These are phyloP conservation scores for Arabidopsis thaliana DNA, from an alignment of 345 rosid genomes.

Conservation along the genomic window DNA sequence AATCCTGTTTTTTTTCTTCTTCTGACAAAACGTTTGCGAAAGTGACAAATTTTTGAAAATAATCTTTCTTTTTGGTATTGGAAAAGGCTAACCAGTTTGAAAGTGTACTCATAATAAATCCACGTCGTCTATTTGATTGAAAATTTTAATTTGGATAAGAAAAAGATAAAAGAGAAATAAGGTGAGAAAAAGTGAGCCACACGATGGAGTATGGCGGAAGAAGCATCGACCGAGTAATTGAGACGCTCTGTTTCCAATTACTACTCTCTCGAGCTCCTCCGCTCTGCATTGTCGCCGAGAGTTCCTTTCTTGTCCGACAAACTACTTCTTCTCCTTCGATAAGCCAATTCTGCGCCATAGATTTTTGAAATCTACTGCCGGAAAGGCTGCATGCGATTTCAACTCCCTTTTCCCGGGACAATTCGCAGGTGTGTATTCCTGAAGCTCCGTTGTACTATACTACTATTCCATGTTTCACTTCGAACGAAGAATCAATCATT, in stretches of 20 bases:
- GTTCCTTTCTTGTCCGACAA: neutral
- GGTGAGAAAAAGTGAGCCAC: conserved; percentile 41
- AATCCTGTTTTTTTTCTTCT: neutral
- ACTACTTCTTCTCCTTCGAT: conserved; percentile 11
- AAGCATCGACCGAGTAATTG: conserved; percentile 33
- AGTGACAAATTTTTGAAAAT: too few relatives aligned
- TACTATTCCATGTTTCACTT: neutral
- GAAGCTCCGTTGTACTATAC: neutral
- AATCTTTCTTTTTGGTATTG: too few relatives aligned
- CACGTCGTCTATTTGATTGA: conserved; percentile 5
- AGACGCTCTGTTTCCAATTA: conserved; percentile 22
- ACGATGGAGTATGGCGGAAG: conserved; percentile 39
- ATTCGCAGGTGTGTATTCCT: conserved; percentile 36
- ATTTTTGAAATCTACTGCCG: neutral
- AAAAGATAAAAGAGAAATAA: conserved; percentile 21
- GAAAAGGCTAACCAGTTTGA: neutral
- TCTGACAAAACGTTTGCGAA: too few relatives aligned
- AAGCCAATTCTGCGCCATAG: neutral
- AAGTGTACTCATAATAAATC: neutral
- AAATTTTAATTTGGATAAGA: conserved; percentile 32
- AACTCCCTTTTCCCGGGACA: neutral
- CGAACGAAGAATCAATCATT: neutral
- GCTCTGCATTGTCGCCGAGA: conserved; percentile 15
- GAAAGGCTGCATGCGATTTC: conserved; percentile 29
- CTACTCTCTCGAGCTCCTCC: conserved; percentile 20